These are phyloP conservation scores for Lipomyces yamanashiensis DNA, from an alignment of 805 yeast species.

Conservation along the genomic window DNA sequence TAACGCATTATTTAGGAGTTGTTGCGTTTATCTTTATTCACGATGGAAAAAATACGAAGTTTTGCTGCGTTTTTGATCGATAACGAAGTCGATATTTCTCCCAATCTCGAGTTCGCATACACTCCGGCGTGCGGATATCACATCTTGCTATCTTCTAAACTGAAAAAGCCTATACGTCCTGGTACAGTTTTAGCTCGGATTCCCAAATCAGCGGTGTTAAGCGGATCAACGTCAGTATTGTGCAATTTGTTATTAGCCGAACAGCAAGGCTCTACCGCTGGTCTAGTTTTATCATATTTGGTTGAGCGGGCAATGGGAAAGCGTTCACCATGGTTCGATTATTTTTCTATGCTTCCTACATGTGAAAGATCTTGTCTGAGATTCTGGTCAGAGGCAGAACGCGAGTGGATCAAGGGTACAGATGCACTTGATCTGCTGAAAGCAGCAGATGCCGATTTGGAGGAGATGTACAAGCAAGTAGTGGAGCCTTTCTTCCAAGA, in stretches of 20 bases:
- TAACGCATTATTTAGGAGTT: no score
- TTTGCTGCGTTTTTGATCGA: conserved; percentile 16
- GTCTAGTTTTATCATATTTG: conserved; percentile 67
- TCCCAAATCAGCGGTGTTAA: conserved; percentile 45
- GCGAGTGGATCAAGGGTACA: conserved; percentile 57
- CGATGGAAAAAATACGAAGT: conserved; percentile 19
- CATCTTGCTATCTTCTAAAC: conserved; percentile 8
- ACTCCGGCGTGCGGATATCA: conserved; percentile 25
- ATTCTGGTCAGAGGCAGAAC: conserved; percentile 61
- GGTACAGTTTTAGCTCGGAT: conserved; percentile 41
- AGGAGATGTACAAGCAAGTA: conserved; percentile 48
- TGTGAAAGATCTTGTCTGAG: conserved; percentile 48
- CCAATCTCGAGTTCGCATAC: conserved; percentile 13
- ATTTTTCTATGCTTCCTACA: conserved; percentile 58
- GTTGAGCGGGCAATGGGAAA: conserved; percentile 66
- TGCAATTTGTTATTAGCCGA: conserved; percentile 65
- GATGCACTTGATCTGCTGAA: conserved; percentile 66
- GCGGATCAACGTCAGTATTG: conserved; percentile 52
- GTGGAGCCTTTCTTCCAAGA: conserved; percentile 42
- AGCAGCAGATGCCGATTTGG: conserved; percentile 54
- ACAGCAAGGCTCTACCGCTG: conserved; percentile 60
- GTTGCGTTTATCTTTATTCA: no score
- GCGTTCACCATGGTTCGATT: conserved; percentile 81
- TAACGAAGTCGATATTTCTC: conserved; percentile 23
- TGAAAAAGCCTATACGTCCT: conserved; percentile 35